Base-by-base conservation (phyloP, 805 yeast genomes). In the Scheffersomyces amazonensis region DNA sequence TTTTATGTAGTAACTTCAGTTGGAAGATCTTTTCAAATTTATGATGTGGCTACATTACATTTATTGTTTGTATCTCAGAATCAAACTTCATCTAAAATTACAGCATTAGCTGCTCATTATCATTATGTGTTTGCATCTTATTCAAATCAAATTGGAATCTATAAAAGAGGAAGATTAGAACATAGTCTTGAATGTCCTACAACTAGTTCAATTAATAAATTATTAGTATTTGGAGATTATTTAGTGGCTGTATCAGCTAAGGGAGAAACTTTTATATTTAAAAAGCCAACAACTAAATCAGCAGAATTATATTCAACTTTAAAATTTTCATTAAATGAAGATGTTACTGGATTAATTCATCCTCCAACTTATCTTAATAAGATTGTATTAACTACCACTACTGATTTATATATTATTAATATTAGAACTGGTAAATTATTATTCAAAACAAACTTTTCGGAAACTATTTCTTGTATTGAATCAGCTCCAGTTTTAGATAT, bases 331-430 rank as follows among this genome's bases (percentile, higher is more conserved):
- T 60, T 81, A 12, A 81, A 84, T 47, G 96, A 96, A 16, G 73
- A 71, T 6, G 73, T 93, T 13, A 81, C 83, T 9, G 82, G 80
- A 31, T 47, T 85, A 15, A 53, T 78, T 9, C 99, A 93, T 59
- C 83, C 91, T 35, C 90, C 97, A 21, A 91, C 99, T 0, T 90
- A 91, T 56, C 62, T 95, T 53, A 93, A 93, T 69, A 93, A 93
- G 56, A 66, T 95, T 19, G 82, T 85, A 1, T 80, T 91, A 21
- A 87, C 90, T n/a, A 87, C 97, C 1, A 70, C 81, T 4, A 60
- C 75, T 2, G 72, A 76, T 32, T 41, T 90, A 11, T 59, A 78
- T 36, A 64, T 95, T 19, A 76, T 74, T 62, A 95, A 93, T 53
- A 68, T 90, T 39, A 77, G 87, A 50, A 79, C 96, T 0, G 89